Evolutionary conservation across 805 yeast species (phyloP), one percentile per base, ranked within the genome.

Genomic region (Barnettozyma vustinii): DNA sequence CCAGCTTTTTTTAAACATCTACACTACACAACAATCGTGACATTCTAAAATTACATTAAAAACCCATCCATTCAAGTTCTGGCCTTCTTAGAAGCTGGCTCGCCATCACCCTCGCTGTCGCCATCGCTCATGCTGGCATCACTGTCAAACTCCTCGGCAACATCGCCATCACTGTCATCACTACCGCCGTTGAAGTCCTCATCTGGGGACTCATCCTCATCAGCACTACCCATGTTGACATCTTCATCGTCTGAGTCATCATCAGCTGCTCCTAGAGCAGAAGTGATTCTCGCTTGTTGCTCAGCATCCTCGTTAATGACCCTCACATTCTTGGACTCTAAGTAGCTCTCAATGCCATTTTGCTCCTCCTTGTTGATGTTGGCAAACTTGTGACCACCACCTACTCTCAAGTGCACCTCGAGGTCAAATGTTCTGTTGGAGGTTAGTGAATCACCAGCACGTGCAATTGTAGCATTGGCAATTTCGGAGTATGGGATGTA

Each of bases 361-460:
- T 91, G 98, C 63, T 94, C 99, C 54, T 88, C 97, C 64, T 89
- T 81, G 53, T 84, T 84, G 56, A 94, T 86, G 61, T 87, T 88
- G 55, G 96, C 95, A 67, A 94, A 92, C 37, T 82, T 81, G 56
- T 91, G 94, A 15, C 87, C 74, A 45, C 80, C 73, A 39, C 84
- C 82, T 37, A 80, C 77, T 54, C 84, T 77, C 50, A 91, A 70
- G 26, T 74, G 74, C 46, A 94, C 80, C 56, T 92, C 94, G 70
- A 94, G 71, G 68, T 94, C 99, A 67, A 94, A 94, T 0, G 98
- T 94, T 63, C 96, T 81, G 27, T 95, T 84, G 2, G 83, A 71
- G 1, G 88, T 75, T 1, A 81, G 77, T 1, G 90, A 82, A 42
- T 81, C 80, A 9, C 96, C 96, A 9, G 94, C 87, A 68, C 99